phyloP scores from a whole-genome alignment of 441 rosid genomes.

The Croton laevigatus region DNA sequence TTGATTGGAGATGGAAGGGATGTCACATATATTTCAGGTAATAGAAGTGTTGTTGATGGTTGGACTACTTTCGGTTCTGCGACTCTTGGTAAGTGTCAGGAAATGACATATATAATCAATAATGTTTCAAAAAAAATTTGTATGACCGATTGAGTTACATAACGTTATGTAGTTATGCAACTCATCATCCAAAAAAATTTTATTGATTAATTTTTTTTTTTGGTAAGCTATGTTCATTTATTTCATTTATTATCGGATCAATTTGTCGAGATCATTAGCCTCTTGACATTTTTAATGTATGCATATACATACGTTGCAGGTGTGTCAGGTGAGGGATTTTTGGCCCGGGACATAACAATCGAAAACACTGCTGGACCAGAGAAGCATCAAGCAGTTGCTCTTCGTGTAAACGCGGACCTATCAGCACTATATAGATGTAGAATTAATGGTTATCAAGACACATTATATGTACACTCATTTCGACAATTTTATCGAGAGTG shows the following conservation, averaged over 20 bases:
- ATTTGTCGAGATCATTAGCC: too few relatives aligned
- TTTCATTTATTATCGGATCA: too few relatives aligned
- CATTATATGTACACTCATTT: conserved; percentile 72
- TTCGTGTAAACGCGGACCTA: conserved; percentile 71
- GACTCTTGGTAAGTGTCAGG: conserved; percentile 69
- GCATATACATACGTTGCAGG: too few relatives aligned
- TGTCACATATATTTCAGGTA: conserved; percentile 57
- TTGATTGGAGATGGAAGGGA: conserved; percentile 68
- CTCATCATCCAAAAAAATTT: too few relatives aligned
- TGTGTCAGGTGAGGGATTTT: conserved; percentile 76
- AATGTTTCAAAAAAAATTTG: too few relatives aligned
- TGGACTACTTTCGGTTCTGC: conserved; percentile 95
- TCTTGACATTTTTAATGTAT: too few relatives aligned
- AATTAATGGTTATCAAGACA: conserved; percentile 65
- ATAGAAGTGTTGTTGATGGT: conserved; percentile 60
- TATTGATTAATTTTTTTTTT: too few relatives aligned
- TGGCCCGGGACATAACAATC: conserved; percentile 67
- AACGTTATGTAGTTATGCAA: too few relatives aligned
- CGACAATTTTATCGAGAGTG: conserved; percentile 96
- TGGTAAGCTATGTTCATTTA: too few relatives aligned
- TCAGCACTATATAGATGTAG: conserved; percentile 58
- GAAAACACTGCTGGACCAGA: conserved; percentile 70
- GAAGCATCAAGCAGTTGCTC: conserved; percentile 78
- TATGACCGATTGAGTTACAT: too few relatives aligned
- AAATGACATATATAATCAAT: too few relatives aligned